Percentiles rank a stretch among this genome's conserved stretches.
phyloP scores from a whole-genome alignment of 257 asterid genomes.

The Asclepias syriaca region DNA sequence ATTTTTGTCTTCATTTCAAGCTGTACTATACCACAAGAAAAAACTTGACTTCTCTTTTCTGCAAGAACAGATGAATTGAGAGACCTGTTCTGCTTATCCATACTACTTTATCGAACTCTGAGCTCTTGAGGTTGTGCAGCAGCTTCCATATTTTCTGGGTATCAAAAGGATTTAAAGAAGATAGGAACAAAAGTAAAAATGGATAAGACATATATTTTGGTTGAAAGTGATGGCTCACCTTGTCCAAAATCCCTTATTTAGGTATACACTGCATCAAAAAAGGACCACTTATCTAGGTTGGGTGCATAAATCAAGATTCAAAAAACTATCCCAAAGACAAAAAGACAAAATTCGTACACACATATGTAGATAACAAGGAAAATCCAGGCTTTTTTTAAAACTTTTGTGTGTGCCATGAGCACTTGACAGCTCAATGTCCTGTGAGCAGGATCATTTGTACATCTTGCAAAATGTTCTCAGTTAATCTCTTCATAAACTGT shows the following conservation, averaged over 20 bases:
- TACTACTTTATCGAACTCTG: background rate
- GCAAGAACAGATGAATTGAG: background rate
- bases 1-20: too few relatives aligned
- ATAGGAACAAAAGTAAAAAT: background rate
- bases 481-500: background rate
- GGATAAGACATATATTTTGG: background rate
- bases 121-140: background rate
- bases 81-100: background rate
- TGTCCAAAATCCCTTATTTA: too few relatives aligned
- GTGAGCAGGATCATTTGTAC: background rate
- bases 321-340: too few relatives aligned
- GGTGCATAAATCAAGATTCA: too few relatives aligned
- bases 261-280: background rate
- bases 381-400: background rate
- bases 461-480: background rate
- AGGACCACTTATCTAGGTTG: too few relatives aligned
- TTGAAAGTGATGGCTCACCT: background rate
- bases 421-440: background rate
- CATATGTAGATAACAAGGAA: background rate
- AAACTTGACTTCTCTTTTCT: too few relatives aligned
- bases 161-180: too few relatives aligned
- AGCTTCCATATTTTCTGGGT: background rate
- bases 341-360: background rate
- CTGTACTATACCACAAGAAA: too few relatives aligned
- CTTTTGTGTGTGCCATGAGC: background rate